Base-by-base conservation (phyloP, 345 rosid genomes). In the Citrus unshiu region DNA sequence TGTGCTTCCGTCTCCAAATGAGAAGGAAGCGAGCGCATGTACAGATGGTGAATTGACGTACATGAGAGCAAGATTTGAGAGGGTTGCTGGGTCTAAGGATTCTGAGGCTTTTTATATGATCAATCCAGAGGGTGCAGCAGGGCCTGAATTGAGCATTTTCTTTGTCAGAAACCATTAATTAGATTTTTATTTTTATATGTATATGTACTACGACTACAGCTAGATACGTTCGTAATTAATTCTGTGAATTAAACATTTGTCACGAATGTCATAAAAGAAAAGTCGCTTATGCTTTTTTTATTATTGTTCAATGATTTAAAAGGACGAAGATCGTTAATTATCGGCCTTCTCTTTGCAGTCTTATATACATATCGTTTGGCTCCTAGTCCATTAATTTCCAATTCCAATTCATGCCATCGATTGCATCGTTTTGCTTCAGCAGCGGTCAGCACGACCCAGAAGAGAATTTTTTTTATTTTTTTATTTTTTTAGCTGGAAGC, bases 91-190 rank as follows among this genome's bases (percentile, higher is more conserved):
- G 13, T 93, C 97, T 1, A 95, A 92, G 64, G 99, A 95, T 76
- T 93, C 97, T 14, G 99, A 92, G 83, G 92, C 99, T 76, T 79
- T 92, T 68, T 90, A 95, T 80, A 95, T 95, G 99, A 93, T 93
- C 56, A 95, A 95, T 84, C 98, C 99, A 27, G 98, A 92, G 60
- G 98, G 97, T 63, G 93, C 91, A 24, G 84, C 90, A 2, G 97
- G 92, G 4, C 93, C 99, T 0, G 99, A 95, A 79, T 85, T 95
- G 71, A 95, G 99, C 80, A 89, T 95, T 84, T 95, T 90, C 93
- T 92, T 95, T 80, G 90, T 90, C 35, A 87, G 98, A 82, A 86
- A 88, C 88, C 91, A 73, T 79, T 91, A 82, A 32, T 13, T 46
- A 46, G 18, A 46, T 0, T 46, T 46, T 46, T 46, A 46, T 13